Percentiles rank a stretch among this genome's conserved stretches.
phyloP scores from a whole-genome alignment of 1,139 yeast species.

The Suzukiozyma palmioleophila region DNA sequence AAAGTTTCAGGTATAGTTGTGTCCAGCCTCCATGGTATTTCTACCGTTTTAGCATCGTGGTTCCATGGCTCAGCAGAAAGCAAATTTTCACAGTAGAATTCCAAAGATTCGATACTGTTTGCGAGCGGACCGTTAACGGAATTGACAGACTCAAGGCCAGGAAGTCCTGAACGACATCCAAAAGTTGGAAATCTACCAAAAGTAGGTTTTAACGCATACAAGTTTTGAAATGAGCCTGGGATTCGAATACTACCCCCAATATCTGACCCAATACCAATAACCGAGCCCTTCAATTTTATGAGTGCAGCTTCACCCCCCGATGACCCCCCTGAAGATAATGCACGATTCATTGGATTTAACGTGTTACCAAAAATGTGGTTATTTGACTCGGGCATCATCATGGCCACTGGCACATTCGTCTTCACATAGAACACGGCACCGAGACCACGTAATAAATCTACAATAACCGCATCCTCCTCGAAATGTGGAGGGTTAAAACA shows the following conservation, averaged over 20 bases:
- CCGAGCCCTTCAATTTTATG: slow-evolving; percentile 33
- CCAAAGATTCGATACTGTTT: slow-evolving; percentile 22
- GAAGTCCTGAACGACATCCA: slow-evolving; percentile 49
- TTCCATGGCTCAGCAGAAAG: slow-evolving; percentile 27
- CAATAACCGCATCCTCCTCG: slow-evolving; percentile 24
- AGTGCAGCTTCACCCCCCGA: slow-evolving; percentile 39
- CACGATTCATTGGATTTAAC: slow-evolving; percentile 27
- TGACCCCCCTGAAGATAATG: slow-evolving; percentile 32
- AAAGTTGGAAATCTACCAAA: slow-evolving; percentile 49
- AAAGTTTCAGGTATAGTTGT: slow-evolving; percentile 21
- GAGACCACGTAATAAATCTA: slow-evolving; percentile 18
- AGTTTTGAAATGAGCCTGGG: slow-evolving; percentile 41
- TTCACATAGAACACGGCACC: slow-evolving; percentile 34
- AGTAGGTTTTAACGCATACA: slow-evolving; percentile 45
- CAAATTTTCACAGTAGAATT: slow-evolving; percentile 23
- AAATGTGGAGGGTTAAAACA: slow-evolving; percentile 25
- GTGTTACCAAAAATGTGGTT: slow-evolving; percentile 33
- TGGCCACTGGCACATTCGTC: slow-evolving; percentile 33
- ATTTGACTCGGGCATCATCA: slow-evolving; percentile 37
- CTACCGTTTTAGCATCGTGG: slow-evolving; percentile 26
- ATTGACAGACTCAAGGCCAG: slow-evolving; percentile 44
- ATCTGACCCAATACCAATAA: slow-evolving; percentile 53
- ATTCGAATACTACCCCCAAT: slow-evolving; percentile 57
- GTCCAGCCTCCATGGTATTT: slow-evolving; percentile 26
- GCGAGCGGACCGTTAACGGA: slow-evolving; percentile 35